Evolutionary conservation across 164 flowering plant genomes (phyloP).

Genomic region (Taxillus chinensis): DNA sequence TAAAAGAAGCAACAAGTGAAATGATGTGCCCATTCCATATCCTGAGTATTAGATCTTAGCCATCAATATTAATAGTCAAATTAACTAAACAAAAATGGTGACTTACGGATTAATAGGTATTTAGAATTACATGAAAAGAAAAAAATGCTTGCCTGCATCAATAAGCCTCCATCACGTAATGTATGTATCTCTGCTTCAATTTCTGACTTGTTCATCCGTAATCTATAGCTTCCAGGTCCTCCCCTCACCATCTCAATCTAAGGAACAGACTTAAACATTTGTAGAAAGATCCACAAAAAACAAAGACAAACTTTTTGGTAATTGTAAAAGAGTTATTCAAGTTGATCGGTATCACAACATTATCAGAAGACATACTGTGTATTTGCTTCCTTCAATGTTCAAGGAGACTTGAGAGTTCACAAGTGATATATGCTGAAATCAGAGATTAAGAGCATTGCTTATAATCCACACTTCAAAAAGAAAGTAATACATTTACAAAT

Average conservation of each 20-base stretch:
- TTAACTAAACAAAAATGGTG: no score
- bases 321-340: neutral
- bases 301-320: neutral
- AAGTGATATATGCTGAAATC: slow-evolving; percentile 88
- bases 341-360: neutral
- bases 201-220: slow-evolving; percentile 81
- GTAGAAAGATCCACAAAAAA: neutral
- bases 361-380: slow-evolving; percentile 46
- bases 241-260: slow-evolving; percentile 91
- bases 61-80: no score
- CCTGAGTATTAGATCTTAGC: no score
- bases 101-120: neutral
- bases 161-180: slow-evolving; percentile 94
- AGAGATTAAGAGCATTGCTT: neutral
- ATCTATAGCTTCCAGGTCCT: slow-evolving; percentile 87
- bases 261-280: neutral
- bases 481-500: neutral
- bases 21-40: no score
- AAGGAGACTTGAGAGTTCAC: slow-evolving; percentile 85
- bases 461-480: slow-evolving; percentile 1
- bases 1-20: no score
- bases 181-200: slow-evolving; percentile 96
- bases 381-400: slow-evolving; percentile 98
- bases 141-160: slow-evolving; percentile 78
- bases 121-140: neutral